Base-by-base conservation (phyloP, 768 basidiomycete species). In the Plicaturopsis crispa region DNA sequence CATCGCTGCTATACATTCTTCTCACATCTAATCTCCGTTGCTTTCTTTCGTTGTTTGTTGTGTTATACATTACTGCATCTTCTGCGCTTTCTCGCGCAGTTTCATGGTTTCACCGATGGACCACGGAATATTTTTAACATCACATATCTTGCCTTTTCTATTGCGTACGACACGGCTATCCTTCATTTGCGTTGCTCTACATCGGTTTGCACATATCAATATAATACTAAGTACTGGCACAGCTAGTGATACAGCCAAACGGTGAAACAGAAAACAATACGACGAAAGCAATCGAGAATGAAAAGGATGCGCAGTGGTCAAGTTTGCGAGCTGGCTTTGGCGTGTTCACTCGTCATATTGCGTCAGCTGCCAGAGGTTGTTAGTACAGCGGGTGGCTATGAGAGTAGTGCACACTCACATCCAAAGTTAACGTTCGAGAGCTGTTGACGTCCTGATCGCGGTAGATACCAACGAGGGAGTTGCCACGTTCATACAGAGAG, bases 381-480 rank as follows among this genome's bases (percentile, higher is more conserved):
- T 34, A 33, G 24, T 13, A 18, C 28, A 8, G 8, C 36, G 11
- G 7, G 26, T 39, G 39, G 36, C 33, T 12, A 35, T 41, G 33
- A 47, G 24, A 41, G 35, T 6, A 14, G 35, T 36, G 2, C 36
- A 18, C 2, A 39, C 38, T 72, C 51, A 97, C 83, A 63, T 98
- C 92, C 35, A 98, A 71, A 2, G 92, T 97, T 46, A 99, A 62
- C 17, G 89, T 89, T 39, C 83, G 72, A 4, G 93, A 96, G 50
- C 89, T 92, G 50, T 94, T 94, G 42, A 89, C 75, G 8, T 89
- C 89, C 52, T 97, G 93, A 50, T 96, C 91, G 13, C 93, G 78
- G 59, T 91, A 92, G 24, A 96, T 90, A 4, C 93, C 93, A 18
- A 97, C 91, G 31, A 97, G 69, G 1, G 90, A 89, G 46, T 89